These are phyloP conservation scores for Trichoderma afroharzianum DNA, from an alignment of 2,329 filamentous ascomycete genomes.

Conservation along the genomic window DNA sequence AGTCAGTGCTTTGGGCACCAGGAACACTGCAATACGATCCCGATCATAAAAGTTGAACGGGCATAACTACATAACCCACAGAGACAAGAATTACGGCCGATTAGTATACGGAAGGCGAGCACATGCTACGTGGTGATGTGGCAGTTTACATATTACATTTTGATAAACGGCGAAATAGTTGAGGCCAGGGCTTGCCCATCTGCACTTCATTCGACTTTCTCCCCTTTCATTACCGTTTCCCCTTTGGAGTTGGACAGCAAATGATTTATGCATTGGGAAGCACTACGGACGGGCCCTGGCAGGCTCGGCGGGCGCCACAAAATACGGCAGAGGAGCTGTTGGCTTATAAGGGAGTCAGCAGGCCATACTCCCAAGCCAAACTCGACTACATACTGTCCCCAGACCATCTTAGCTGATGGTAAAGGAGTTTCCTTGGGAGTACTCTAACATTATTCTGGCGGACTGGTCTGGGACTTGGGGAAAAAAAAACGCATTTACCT, in stretches of 20 bases:
- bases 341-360: neutral
- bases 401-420: neutral
- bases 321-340: neutral
- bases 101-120: neutral
- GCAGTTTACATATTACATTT: neutral
- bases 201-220: neutral
- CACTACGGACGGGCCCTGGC: neutral
- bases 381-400: neutral
- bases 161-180: neutral
- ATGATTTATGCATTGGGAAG: slow-evolving; percentile 3
- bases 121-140: neutral
- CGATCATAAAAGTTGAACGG: neutral
- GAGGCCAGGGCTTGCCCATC: neutral
- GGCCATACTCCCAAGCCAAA: neutral
- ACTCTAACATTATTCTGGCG: neutral
- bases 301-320: neutral
- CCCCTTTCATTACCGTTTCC: neutral
- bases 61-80: neutral
- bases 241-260: slow-evolving; percentile 1
- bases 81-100: neutral
- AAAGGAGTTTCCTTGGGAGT: neutral
- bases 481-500: neutral
- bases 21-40: neutral
- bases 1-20: neutral
- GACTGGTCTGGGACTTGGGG: neutral